Evolutionary conservation across 257 asterid genomes (phyloP), one percentile per base, ranked within the genome.

Genomic region (Nicotiana benthamiana): DNA sequence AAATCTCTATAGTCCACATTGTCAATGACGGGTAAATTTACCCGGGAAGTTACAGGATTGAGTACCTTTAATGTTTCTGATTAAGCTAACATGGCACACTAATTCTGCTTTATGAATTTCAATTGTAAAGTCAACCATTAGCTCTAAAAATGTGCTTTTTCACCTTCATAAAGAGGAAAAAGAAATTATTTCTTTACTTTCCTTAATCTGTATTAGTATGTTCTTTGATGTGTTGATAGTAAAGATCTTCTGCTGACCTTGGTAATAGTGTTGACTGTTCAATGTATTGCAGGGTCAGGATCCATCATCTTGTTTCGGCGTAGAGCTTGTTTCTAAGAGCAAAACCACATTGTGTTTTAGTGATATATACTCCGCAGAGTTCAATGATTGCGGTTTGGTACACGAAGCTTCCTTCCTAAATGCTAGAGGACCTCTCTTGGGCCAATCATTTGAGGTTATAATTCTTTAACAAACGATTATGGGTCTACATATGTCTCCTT

Each of bases 361-460:
- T 51, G 97, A 91, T 82, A 84, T 92, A 70, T 96, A 87, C 85
- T 93, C 95, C 74, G 92, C 86, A 82, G 92, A 92, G 85, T 86
- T 89, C 85, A 83, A 87, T 67, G 92, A 56, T 70, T 86, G 90
- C 88, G 96, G 99, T 76, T 77, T 87, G 84, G 74, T 87, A 30
- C 89, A 87, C 46, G 89, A 86, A 59, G 83, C 91, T 84, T 59
- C 85, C 62, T 80, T 82, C 82, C 67, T 89, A 70, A 81, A 80
- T 83, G 89, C 88, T 27, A 91, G 88, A 72, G 92, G 86, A 79
- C 87, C 88, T 80, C 82, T 85, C 80, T 81, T 74, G 81, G 91
- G 89, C 79, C 89, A 80, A 74, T 84, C 90, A 61, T 83, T 88
- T 61, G 91, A 95, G 99, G 99, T 94, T 84, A 85, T 81, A 80